These are phyloP conservation scores for Immersiporthe knoxdaviesiana DNA, from an alignment of 2,329 filamentous ascomycete genomes.

Conservation along the genomic window DNA sequence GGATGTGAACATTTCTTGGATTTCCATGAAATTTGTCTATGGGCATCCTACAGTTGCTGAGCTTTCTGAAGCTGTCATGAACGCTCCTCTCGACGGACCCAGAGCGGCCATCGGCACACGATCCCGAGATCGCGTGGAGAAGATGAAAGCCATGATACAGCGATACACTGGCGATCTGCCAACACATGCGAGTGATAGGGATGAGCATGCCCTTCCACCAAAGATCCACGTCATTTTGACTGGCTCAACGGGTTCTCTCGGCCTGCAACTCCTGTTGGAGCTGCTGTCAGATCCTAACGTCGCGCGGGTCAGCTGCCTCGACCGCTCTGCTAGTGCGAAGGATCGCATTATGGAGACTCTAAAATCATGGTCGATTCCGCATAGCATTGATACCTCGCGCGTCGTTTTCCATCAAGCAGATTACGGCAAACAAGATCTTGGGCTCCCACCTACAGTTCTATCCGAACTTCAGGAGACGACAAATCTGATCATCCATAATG, in stretches of 20 bases:
- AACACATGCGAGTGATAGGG: not conserved
- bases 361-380: conserved; percentile 14
- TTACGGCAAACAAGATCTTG: conserved; percentile 20
- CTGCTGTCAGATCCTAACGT: conserved; percentile 35
- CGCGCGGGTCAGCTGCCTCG: conserved; percentile 35
- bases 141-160: conserved; percentile 8
- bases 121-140: not conserved
- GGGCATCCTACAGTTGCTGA: conserved; percentile 29
- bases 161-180: conserved; percentile 12
- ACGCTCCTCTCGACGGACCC: not conserved
- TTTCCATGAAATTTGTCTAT: conserved; percentile 28
- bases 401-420: conserved; percentile 24
- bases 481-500: conserved; percentile 32
- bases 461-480: not conserved
- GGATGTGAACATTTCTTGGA: conserved; percentile 9
- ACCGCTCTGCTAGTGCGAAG: conserved; percentile 29
- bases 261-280: conserved; percentile 38
- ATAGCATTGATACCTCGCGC: not conserved
- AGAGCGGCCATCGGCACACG: not conserved
- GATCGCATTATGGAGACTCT: conserved; percentile 20
- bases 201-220: conserved; percentile 23
- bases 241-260: conserved; percentile 41
- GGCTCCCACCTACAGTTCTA: not conserved
- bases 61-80: conserved; percentile 15
- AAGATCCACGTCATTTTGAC: conserved; percentile 37